These are phyloP conservation scores for Trypanosoma conorhini DNA, from an alignment of 208 protist species.

Conservation along the genomic window DNA sequence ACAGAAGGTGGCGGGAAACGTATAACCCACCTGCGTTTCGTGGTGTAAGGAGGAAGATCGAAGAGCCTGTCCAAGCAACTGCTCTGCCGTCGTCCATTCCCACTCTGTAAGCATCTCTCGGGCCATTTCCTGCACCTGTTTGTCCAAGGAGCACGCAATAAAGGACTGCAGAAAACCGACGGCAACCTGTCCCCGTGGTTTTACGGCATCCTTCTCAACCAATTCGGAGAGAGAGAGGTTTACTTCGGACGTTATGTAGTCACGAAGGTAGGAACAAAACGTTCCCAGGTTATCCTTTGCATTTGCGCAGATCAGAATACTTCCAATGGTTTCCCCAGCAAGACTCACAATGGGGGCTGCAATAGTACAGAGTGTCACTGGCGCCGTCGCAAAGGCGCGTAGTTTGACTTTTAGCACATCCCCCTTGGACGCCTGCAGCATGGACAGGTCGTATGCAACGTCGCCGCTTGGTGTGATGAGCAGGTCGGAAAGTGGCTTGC, in stretches of 20 bases:
- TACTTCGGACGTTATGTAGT: slow-evolving; percentile 69
- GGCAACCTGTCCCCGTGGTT: neutral
- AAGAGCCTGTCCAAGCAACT: slow-evolving; percentile 68
- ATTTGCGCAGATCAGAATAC: slow-evolving; percentile 87
- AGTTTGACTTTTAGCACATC: slow-evolving; percentile 80
- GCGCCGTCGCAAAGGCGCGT: slow-evolving; percentile 68
- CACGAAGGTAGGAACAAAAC: slow-evolving; percentile 78
- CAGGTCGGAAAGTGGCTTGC: slow-evolving; percentile 83
- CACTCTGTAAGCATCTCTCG: slow-evolving; percentile 84
- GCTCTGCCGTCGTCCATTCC: slow-evolving; percentile 90
- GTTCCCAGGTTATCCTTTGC: slow-evolving; percentile 79
- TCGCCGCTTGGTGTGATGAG: slow-evolving; percentile 60
- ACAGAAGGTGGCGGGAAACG: slow-evolving; percentile 78
- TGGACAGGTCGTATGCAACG: slow-evolving; percentile 26
- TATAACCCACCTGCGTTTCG: slow-evolving; percentile 55
- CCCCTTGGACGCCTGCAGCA: slow-evolving; percentile 38
- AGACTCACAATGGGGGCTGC: slow-evolving; percentile 67
- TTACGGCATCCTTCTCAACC: slow-evolving; percentile 29
- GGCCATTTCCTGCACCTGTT: slow-evolving; percentile 61
- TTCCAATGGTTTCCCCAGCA: slow-evolving; percentile 57
- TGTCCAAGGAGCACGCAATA: slow-evolving; percentile 45
- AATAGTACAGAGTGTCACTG: slow-evolving; percentile 75
- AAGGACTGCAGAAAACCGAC: slow-evolving; percentile 49
- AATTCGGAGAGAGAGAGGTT: slow-evolving; percentile 47
- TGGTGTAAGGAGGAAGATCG: slow-evolving; percentile 40